Conservation (phyloP, 768 basidiomycete genomes). For the Pisolithus tinctorius region DNA sequence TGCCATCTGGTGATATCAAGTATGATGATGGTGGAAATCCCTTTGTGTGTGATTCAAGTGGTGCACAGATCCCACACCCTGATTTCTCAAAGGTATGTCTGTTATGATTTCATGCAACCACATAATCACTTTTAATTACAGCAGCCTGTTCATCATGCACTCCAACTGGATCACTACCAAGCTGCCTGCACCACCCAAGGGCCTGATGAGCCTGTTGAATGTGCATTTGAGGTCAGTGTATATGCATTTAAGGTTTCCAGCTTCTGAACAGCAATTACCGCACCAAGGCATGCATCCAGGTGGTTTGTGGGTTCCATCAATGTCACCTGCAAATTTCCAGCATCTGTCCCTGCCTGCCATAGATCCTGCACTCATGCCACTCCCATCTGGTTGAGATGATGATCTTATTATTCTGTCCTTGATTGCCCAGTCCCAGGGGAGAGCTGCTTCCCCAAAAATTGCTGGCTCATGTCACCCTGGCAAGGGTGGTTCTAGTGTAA, state of each 20-base stretch:
- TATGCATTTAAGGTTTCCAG: background rate
- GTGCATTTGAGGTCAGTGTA: background rate
- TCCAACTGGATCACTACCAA: background rate
- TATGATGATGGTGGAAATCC: background rate
- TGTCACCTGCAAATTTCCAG: background rate
- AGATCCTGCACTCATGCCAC: background rate
- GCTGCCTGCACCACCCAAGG: background rate
- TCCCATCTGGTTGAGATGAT: background rate
- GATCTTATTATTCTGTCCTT: background rate
- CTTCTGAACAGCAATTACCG: background rate
- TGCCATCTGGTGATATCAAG: background rate
- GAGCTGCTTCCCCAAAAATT: background rate
- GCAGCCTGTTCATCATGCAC: too few species aligned
- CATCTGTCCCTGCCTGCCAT: background rate
- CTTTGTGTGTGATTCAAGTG: background rate
- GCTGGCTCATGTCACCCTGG: background rate
- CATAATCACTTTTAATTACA: too few species aligned
- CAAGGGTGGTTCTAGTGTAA: background rate
- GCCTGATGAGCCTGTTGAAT: background rate
- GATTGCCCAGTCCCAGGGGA: background rate
- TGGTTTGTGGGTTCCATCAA: background rate
- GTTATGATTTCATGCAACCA: too few species aligned
- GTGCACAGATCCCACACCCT: background rate
- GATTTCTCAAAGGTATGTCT: background rate
- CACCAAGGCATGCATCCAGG: background rate